A percentile compares a stretch with the other conserved stretches of the same genome.
phyloP scores from a whole-genome alignment of 2,329 filamentous ascomycete species.

The Xylaria digitata region DNA sequence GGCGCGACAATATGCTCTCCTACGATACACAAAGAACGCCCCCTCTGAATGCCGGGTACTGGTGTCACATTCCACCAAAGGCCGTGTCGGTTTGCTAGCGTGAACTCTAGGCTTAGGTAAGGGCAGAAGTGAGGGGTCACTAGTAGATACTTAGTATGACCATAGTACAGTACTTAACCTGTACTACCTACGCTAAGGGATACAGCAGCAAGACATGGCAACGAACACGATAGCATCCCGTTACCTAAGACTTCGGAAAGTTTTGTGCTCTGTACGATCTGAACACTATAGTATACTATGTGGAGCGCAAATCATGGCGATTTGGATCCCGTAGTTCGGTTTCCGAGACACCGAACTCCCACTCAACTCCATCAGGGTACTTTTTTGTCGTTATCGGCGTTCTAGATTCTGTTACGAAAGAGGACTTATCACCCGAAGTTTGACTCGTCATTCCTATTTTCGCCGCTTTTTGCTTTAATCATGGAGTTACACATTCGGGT shows the following conservation, averaged over 20 bases:
- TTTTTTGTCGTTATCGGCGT: constrained; percentile 17
- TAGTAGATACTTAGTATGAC: no score
- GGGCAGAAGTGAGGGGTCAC: no score
- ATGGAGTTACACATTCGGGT: not conserved
- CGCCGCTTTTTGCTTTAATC: not conserved
- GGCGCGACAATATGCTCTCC: no score
- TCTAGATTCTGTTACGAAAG: constrained; percentile 26
- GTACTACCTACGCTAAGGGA: not conserved
- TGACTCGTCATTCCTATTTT: not conserved
- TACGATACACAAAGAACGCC: no score
- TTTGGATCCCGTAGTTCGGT: not conserved
- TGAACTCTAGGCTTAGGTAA: no score
- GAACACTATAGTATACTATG: not conserved
- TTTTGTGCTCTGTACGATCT: constrained; percentile 15
- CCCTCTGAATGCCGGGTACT: no score
- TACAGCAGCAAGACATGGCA: not conserved
- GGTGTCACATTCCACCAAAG: no score
- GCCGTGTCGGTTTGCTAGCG: no score
- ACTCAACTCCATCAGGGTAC: constrained; percentile 15
- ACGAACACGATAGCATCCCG: not conserved
- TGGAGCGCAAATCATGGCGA: constrained; percentile 17
- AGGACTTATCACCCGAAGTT: constrained; percentile 8
- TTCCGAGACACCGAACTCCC: constrained; percentile 38
- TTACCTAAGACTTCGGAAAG: not conserved
- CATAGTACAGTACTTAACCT: no score